phyloP scores from a whole-genome alignment of 768 basidiomycete genomes.

The Mycena amicta region DNA sequence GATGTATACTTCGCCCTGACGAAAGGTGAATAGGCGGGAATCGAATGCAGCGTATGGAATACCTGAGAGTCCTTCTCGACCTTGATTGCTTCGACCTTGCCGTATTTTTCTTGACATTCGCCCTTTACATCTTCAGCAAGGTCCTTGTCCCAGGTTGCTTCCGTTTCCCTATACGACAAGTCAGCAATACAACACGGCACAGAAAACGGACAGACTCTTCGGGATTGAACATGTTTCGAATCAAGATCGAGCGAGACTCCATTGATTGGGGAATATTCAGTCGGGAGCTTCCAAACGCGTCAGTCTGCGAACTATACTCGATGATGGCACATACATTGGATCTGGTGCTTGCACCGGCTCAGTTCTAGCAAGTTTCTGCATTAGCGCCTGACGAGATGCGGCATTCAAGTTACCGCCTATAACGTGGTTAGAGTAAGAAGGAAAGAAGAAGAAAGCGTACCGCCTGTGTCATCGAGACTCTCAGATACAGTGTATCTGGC shows the following conservation, averaged over 20 bases:
- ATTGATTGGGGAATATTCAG: conserved; percentile 82
- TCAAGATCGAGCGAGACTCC: conserved; percentile 85
- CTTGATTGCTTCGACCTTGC: conserved; percentile 83
- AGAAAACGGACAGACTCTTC: conserved; percentile 83
- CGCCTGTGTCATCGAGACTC: conserved; percentile 87
- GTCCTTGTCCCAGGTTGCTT: conserved; percentile 94
- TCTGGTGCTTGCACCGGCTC: conserved; percentile 63
- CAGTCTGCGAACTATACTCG: conserved; percentile 6
- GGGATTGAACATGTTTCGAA: conserved; percentile 98
- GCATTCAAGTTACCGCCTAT: conserved; percentile 96
- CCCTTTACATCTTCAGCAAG: conserved; percentile 95
- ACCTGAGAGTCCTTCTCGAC: conserved; percentile 95
- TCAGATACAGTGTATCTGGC: conserved; percentile 76
- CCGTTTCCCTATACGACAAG: conserved; percentile 75
- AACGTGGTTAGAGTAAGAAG: conserved; percentile 12
- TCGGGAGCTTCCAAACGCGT: conserved; percentile 52
- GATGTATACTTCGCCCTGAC: conserved; percentile 94
- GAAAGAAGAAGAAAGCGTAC: conserved; percentile 41
- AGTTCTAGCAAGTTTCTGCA: conserved; percentile 99
- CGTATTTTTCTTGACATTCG: conserved; percentile 92
- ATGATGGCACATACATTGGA: conserved; percentile 53
- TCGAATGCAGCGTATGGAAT: conserved; percentile 4
- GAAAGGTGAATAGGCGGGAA: conserved; percentile 13
- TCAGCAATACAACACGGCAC: too few species aligned
- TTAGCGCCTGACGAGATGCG: conserved; percentile 97